Base-by-base conservation (phyloP, 2,329 filamentous ascomycete genomes). In the Zymoseptoria crescenta region DNA sequence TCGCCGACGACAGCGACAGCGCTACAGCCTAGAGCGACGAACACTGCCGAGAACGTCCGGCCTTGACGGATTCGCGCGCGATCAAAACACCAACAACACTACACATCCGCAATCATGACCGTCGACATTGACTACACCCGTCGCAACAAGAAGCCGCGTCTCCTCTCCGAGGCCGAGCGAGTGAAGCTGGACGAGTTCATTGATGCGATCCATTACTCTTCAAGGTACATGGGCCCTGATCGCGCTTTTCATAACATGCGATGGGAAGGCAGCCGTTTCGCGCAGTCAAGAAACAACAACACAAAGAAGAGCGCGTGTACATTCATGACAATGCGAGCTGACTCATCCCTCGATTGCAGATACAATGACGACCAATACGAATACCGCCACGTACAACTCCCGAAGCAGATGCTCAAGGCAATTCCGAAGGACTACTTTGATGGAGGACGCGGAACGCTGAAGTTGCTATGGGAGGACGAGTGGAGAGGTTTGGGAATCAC, bases 401-500 rank as follows among this genome's bases (percentile, higher is more conserved):
- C 94, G 50, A 99, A 99, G 78, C 87, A 91, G 68, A 99, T 99
- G 94, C 86, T 99, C 65, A 97, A 97, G 77, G 88, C 85, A 49
- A 97, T 99, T 67, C 94, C 94, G 20, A 87, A 92, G 74, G 93
- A 96, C 64, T 96, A 96, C 76, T 93, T 96, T 72, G 92, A 96
- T 75, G 82, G 86, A 55, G 79, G 85, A 56, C 91, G 96, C 76
- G 94, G 94, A 62, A 97, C 93, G 5, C 78, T 99, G 75, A 99
- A 97, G 80, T 79, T 99, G 67, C 79, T 99, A 62, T 96, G 93
- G 92, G 94, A 99, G 75, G 93, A 97, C 66, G 94, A 99, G 78
- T 99, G 94, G 94, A 87, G 94, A 76, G 91, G 88, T 41, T 82
- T 99, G 71, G 94, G 94, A 55, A 99, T 99, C 73, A 99, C 94